These are phyloP conservation scores for Ceratocystiopsis sp. DNA, from an alignment of 2,329 filamentous ascomycete species.

Conservation along the genomic window DNA sequence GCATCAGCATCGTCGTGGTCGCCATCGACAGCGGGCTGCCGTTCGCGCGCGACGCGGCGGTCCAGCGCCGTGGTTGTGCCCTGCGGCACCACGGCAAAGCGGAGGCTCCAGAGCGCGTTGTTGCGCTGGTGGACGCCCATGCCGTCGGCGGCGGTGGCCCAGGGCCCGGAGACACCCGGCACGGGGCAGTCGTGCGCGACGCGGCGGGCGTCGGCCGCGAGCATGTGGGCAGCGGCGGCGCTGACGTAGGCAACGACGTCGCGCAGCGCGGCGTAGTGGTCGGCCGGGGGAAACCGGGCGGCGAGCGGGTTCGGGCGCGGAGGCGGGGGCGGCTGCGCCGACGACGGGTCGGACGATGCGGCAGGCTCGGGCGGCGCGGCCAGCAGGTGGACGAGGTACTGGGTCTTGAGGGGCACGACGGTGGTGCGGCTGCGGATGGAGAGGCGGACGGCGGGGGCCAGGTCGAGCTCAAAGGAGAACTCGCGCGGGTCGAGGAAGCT, in stretches of 20 bases:
- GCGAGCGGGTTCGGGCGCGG: slow-evolving; percentile 18
- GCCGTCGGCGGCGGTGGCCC: slow-evolving; percentile 9
- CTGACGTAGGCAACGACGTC: slow-evolving; percentile 30
- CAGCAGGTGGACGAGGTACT: slow-evolving; percentile 24
- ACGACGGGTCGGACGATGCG: not conserved
- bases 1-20: not conserved
- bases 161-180: slow-evolving; percentile 16
- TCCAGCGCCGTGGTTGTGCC: slow-evolving; percentile 1
- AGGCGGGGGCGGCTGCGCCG: not conserved
- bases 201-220: no score
- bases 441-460: slow-evolving; percentile 26
- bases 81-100: slow-evolving; percentile 14
- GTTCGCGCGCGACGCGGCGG: not conserved
- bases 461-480: slow-evolving; percentile 25
- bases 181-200: slow-evolving; percentile 15
- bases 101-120: slow-evolving; percentile 15
- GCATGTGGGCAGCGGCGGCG: slow-evolving; percentile 15
- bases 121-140: slow-evolving; percentile 4
- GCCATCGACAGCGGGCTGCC: no score
- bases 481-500: slow-evolving; percentile 25
- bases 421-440: slow-evolving; percentile 28
- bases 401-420: slow-evolving; percentile 26
- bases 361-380: slow-evolving; percentile 12
- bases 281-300: slow-evolving; percentile 23
- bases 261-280: slow-evolving; percentile 25